Base-by-base conservation (phyloP, 2,329 filamentous ascomycete genomes). In the Bipolaris sorokiniana region DNA sequence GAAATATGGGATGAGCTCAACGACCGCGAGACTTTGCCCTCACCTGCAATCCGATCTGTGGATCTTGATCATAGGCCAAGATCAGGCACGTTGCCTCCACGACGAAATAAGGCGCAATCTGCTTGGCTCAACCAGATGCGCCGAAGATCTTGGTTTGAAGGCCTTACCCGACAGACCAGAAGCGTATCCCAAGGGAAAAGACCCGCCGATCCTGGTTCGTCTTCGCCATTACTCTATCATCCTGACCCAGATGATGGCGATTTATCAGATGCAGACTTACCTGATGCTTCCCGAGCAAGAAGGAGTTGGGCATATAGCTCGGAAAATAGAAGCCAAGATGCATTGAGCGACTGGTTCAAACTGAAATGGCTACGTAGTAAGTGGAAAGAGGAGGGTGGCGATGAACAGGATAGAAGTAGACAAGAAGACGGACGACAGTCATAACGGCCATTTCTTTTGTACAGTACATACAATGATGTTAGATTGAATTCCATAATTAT, bases 1-100 rank as follows among this genome's bases (percentile, higher is more conserved):
- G 90, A 95, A 66, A 95, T 96, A 31, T 96, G 92, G 92, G 90
- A 88, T 54, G 92, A 96, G 73, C 82, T 97, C 13, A 89, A 95
- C 70, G 92, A 96, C 67, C 65, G 71, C 45, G 71, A 74, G 15
- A 63, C 64, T 20, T 31, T 71, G 0, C 67, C 66, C 10, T 72
- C 71, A 10, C 71, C 70, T 33, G 62, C 65, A 11, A 62, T 65
- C 53, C 70, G 65, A 51, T 75, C 73, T 2, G 63, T 58, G n/a
- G 71, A 75, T 42, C 41, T 71, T 23, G 70, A 72, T 31, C 64
- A 67, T 36, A 63, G 71, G 42, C 71, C 70, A 16, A 64, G 73
- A 50, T 72, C 72, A n/a, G 73, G 74, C 5, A 76, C 73, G 0
- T 44, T 76, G 18, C 69, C 71, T 11, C 48, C 61, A 26, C 65